Evolutionary conservation across 129 eudicot species (phyloP).

Genomic region (Chrysanthemum makinoi): DNA sequence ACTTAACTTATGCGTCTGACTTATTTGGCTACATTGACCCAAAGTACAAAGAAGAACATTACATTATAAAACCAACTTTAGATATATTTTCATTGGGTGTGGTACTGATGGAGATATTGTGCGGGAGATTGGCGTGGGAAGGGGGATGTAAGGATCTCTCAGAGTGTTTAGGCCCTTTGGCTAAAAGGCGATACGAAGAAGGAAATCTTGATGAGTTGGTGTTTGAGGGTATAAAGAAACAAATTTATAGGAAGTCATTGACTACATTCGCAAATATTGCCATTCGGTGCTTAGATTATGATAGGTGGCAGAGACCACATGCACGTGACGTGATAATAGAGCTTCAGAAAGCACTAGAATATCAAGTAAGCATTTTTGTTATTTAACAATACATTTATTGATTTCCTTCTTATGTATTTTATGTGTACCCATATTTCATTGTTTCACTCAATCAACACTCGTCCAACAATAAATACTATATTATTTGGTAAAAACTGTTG

Average conservation of each 20-base stretch:
- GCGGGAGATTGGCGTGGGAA: neutral
- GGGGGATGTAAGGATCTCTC: constrained; percentile 7
- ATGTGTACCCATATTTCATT: neutral
- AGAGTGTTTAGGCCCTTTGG: neutral
- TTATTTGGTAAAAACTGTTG: no score
- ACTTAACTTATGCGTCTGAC: neutral
- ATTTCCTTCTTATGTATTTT: neutral
- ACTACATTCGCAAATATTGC: neutral
- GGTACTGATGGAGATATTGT: no score
- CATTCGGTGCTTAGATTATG: neutral
- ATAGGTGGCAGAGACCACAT: neutral
- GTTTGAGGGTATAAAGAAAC: constrained; percentile 6
- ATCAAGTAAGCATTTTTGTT: neutral
- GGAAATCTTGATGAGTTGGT: neutral
- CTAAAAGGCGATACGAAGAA: neutral
- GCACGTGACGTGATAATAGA: neutral
- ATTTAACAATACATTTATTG: neutral
- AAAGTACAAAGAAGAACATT: neutral
- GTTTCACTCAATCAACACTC: no score
- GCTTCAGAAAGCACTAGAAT: constrained; percentile 4
- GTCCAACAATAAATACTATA: no score
- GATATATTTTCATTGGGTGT: neutral
- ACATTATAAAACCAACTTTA: neutral
- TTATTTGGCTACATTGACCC: neutral
- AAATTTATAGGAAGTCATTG: neutral